Evolutionary conservation across 192 early-diverging fungal genomes (phyloP).

Genomic region (Backusella parvicylindrica): DNA sequence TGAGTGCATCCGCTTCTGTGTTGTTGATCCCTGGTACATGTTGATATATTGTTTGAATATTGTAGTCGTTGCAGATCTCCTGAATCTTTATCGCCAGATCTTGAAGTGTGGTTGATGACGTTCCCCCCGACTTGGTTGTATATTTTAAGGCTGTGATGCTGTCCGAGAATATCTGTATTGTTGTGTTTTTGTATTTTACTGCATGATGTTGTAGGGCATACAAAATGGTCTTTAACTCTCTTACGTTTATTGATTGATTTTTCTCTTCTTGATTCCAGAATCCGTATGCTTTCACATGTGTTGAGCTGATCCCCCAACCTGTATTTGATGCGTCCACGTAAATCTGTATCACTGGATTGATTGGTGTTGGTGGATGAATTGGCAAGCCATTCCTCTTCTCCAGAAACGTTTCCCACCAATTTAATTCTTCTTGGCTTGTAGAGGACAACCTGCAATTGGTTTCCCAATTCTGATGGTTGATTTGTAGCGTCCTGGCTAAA

Average conservation of each 20-base stretch:
- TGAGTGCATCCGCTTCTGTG: too few species aligned
- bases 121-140: too few species aligned
- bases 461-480: too few species aligned
- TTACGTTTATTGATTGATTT: background rate
- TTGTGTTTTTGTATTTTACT: background rate
- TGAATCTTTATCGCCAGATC: too few species aligned
- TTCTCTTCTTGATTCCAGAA: background rate
- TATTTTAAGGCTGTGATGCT: too few species aligned
- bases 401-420: background rate
- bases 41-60: too few species aligned
- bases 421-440: background rate
- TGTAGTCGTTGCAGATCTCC: too few species aligned
- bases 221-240: background rate
- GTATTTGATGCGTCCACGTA: background rate
- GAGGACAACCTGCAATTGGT: too few species aligned
- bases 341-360: background rate
- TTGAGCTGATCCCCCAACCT: background rate
- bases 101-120: too few species aligned
- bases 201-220: background rate
- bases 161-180: background rate
- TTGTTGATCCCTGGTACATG: too few species aligned
- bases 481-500: too few species aligned
- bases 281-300: background rate
- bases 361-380: background rate
- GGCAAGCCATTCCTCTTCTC: background rate